Base-by-base conservation (phyloP, 306 rosid genomes). In the Prinsepia uniflora region DNA sequence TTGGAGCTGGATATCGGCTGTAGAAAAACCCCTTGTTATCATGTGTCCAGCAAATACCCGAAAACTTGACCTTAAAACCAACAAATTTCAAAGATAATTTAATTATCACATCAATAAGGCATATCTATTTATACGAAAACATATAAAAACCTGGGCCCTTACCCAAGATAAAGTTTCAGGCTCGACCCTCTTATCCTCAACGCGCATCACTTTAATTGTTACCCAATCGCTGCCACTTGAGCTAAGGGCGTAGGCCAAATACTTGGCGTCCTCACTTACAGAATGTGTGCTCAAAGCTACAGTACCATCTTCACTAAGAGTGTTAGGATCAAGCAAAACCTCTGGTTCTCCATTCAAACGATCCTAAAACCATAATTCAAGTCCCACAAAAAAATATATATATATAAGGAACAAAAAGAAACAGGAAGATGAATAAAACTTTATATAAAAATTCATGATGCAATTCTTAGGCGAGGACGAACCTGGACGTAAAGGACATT, bases 201-300 rank as follows among this genome's bases (percentile, higher is more conserved):
- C 43, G 39, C 83, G 72, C 87, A 87, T 83, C 17, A 89, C 79
- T 53, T 89, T 89, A 5, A 94, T 81, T 0, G 90, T 89, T 43
- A 89, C 90, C 99, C 99, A 91, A 77, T 91, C 97, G 8, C 97
- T 94, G 58, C 96, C 99, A 24, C 99, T 89, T 6, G 90, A 68
- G 69, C 99, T 91, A 44, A 94, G 92, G 6, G 85, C 99, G 56
- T 91, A 91, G 24, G 92, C 97, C 85, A 94, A 65, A 75, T 87
- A 84, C 41, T 83, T 68, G 3, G 90, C 97, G 75, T 94, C 91
- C 83, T 91, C 65, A 54, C 96, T 94, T 3, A 85, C 86, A 0
- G 96, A 83, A 1, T 68, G 52, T 5, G 68, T 67, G 63, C 34
- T 84, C 73, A 94, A 70, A 4, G 99, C 83, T 30, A 91, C 87